A percentile compares a stretch with the other conserved stretches of the same genome.
Conservation (phyloP, 441 rosid species). For the Omphalea diandra region DNA sequence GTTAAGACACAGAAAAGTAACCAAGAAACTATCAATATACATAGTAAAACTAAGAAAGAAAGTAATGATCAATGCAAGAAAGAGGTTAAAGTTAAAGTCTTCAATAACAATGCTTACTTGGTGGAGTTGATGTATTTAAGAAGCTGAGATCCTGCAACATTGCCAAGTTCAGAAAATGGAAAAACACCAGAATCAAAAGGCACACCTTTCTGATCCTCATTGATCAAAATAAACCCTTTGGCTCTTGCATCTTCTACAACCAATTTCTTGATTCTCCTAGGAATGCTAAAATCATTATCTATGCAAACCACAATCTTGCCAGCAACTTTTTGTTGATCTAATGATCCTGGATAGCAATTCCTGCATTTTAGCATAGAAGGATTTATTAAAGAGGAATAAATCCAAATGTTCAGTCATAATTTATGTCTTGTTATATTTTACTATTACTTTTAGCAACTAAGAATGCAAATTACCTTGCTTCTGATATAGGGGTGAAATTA, state of each 20-base stretch:
- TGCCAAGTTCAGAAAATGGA: not conserved
- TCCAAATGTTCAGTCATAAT: too few species aligned
- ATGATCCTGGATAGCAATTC: not conserved
- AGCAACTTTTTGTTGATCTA: not conserved
- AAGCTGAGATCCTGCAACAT: not conserved
- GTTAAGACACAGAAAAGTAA: slow-evolving; percentile 3
- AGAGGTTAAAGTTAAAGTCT: too few species aligned
- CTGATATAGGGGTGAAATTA: not conserved
- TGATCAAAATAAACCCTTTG: not conserved
- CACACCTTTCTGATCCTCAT: not conserved
- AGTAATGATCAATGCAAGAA: not conserved
- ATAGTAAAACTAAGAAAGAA: not conserved
- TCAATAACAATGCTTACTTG: not conserved
- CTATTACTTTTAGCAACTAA: too few species aligned
- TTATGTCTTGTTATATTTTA: too few species aligned
- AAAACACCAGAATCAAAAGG: not conserved
- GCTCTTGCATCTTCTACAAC: not conserved
- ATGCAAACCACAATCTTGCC: not conserved
- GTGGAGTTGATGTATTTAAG: not conserved
- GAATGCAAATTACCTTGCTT: too few species aligned
- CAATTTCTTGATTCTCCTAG: not conserved
- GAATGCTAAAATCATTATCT: not conserved
- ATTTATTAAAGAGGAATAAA: too few species aligned
- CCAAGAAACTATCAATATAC: too few species aligned
- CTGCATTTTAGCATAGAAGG: not conserved